Conservation (phyloP, 129 eudicot genomes). For the Centrapalus pauciflorus region DNA sequence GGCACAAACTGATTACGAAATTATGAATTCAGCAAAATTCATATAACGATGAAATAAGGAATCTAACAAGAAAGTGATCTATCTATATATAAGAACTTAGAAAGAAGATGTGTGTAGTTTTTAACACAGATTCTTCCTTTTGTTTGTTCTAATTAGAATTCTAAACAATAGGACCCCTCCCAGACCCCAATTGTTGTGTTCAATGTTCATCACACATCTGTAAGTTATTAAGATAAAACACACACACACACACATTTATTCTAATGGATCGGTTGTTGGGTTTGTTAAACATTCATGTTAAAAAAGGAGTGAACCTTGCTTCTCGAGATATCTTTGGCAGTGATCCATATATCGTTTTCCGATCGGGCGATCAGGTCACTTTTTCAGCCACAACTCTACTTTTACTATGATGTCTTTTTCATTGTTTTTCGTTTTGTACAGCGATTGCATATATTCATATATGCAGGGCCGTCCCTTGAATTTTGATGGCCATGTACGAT, state of each 20-base stretch:
- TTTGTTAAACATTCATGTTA: constrained; percentile 18
- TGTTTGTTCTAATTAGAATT: constrained; percentile 12
- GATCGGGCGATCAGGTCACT: constrained; percentile 11
- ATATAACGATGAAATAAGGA: no score
- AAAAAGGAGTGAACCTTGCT: constrained; percentile 23
- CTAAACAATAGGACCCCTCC: background rate
- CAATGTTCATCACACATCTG: constrained; percentile 1
- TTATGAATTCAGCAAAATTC: no score
- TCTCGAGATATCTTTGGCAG: constrained; percentile 6
- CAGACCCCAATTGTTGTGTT: background rate
- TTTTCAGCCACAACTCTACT: no score
- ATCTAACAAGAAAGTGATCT: no score
- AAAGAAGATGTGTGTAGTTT: no score
- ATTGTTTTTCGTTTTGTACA: no score
- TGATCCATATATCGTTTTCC: constrained; percentile 16
- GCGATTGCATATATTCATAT: no score
- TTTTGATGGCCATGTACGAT: no score
- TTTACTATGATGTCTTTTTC: no score
- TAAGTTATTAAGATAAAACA: background rate
- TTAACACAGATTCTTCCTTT: constrained; percentile 13
- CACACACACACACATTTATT: background rate
- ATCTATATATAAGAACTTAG: background rate
- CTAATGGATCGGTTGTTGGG: constrained; percentile 28
- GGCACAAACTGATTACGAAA: no score
- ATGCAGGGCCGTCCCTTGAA: no score